phyloP scores from a whole-genome alignment of 129 eudicot species.

The Pulicaria dysenterica region DNA sequence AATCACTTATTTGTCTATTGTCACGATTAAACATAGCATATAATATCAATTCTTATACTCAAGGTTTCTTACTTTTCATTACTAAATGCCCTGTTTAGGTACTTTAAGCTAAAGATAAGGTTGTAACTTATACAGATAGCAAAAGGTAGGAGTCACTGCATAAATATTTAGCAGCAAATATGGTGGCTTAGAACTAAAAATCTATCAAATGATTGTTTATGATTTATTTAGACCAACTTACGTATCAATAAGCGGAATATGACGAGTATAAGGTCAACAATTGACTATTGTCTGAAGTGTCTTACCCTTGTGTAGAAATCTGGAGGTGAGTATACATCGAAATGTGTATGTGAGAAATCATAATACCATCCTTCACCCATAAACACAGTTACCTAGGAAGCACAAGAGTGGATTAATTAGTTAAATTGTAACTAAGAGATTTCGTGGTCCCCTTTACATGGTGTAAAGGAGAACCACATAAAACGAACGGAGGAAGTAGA shows the following conservation, averaged over 20 bases:
- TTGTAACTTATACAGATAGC: no score
- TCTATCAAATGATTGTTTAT: not conserved
- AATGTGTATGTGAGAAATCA: constrained; percentile 81
- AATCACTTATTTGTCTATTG: no score
- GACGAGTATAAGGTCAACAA: constrained; percentile 2
- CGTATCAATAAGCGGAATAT: not conserved
- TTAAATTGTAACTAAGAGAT: not conserved
- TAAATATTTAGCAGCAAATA: no score
- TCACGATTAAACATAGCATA: no score
- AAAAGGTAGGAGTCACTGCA: no score
- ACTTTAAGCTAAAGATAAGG: no score
- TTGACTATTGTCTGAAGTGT: not conserved
- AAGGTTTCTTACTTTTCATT: no score
- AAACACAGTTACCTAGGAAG: constrained; percentile 71
- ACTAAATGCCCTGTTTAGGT: no score
- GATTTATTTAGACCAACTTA: not conserved
- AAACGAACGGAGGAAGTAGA: not conserved
- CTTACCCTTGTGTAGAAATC: constrained; percentile 94
- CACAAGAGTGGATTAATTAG: constrained; percentile 25
- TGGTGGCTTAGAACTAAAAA: not conserved
- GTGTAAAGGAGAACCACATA: not conserved
- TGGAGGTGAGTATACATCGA: constrained; percentile 95
- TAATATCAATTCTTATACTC: no score
- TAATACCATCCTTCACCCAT: constrained; percentile 99
- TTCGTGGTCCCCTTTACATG: no score